A percentile compares a stretch with the other conserved stretches of the same genome.
These are phyloP conservation scores for Crepidotus variabilis DNA, from an alignment of 768 basidiomycete genomes.

Conservation along the genomic window DNA sequence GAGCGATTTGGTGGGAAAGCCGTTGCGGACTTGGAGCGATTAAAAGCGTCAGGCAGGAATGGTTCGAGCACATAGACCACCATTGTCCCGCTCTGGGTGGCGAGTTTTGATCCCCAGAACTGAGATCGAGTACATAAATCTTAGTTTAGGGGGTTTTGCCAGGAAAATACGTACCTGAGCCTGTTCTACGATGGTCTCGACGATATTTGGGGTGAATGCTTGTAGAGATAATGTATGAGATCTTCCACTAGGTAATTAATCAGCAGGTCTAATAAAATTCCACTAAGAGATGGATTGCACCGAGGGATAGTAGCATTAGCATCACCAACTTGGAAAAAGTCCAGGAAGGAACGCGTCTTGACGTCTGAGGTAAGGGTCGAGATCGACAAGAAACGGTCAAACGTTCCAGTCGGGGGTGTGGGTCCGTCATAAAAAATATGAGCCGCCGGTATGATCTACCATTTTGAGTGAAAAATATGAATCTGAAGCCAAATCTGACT, in stretches of 20 bases:
- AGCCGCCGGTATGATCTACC: conserved; percentile 12
- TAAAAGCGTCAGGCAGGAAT: conserved; percentile 38
- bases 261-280: background rate
- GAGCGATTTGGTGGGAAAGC: conserved; percentile 47
- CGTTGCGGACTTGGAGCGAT: conserved; percentile 30
- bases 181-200: conserved; percentile 42
- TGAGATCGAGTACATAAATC: conserved; percentile 12
- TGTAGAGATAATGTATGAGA: conserved; percentile 45
- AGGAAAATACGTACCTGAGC: conserved; percentile 21
- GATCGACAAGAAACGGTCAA: conserved; percentile 48
- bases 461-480: background rate
- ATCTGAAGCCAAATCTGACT: background rate
- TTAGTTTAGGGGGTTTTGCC: background rate
- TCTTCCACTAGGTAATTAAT: conserved; percentile 14
- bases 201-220: conserved; percentile 28
- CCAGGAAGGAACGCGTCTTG: background rate
- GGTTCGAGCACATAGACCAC: conserved; percentile 51
- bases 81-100: conserved; percentile 22
- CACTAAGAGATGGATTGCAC: background rate
- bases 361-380: conserved; percentile 14
- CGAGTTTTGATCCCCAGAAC: conserved; percentile 40
- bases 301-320: background rate
- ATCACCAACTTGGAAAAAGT: background rate
- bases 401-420: conserved; percentile 41
- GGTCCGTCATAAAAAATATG: conserved; percentile 61